phyloP scores from a whole-genome alignment of 495 filamentous ascomycete species.

The Cenococcum geophilum region DNA sequence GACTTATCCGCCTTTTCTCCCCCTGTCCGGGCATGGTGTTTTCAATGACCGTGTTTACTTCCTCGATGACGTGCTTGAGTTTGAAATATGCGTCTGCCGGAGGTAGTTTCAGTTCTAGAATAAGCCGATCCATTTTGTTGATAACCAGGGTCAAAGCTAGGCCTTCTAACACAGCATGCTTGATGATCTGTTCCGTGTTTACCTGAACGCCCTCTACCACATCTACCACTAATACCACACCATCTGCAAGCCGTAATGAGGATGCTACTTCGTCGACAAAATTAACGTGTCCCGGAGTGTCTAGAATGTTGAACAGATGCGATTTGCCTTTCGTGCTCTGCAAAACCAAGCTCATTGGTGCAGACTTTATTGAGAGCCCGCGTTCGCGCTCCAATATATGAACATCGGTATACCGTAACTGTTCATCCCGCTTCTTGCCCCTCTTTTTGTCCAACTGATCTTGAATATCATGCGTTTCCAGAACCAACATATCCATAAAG shows the following conservation, averaged over 20 bases:
- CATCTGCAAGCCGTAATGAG: conserved; percentile 79
- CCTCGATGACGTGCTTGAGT: conserved; percentile 93
- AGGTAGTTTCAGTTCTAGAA: conserved; percentile 89
- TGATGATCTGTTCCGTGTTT: conserved; percentile 95
- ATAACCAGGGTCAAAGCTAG: conserved; percentile 83
- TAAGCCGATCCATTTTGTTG: conserved; percentile 95
- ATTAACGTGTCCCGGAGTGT: conserved; percentile 96
- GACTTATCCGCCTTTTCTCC: conserved; percentile 73
- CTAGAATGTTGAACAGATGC: conserved; percentile 90
- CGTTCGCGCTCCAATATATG: conserved; percentile 83
- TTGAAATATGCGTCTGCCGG: conserved; percentile 98
- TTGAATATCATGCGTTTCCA: conserved; percentile 84
- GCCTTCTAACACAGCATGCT: conserved; percentile 85
- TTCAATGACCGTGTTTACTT: conserved; percentile 94
- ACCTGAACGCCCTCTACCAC: conserved; percentile 97
- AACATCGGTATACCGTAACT: conserved; percentile 88
- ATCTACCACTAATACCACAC: conserved; percentile 88
- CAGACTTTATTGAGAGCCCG: conserved; percentile 87
- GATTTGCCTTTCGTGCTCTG: conserved; percentile 86
- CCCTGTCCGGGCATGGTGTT: conserved; percentile 78
- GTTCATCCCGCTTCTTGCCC: conserved; percentile 79
- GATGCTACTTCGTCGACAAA: conserved; percentile 96
- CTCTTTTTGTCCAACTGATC: conserved; percentile 69
- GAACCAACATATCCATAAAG: conserved; percentile 96
- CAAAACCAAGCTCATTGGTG: conserved; percentile 90